Base-by-base conservation (phyloP, 805 yeast genomes). In the Ogataea ganodermae region DNA sequence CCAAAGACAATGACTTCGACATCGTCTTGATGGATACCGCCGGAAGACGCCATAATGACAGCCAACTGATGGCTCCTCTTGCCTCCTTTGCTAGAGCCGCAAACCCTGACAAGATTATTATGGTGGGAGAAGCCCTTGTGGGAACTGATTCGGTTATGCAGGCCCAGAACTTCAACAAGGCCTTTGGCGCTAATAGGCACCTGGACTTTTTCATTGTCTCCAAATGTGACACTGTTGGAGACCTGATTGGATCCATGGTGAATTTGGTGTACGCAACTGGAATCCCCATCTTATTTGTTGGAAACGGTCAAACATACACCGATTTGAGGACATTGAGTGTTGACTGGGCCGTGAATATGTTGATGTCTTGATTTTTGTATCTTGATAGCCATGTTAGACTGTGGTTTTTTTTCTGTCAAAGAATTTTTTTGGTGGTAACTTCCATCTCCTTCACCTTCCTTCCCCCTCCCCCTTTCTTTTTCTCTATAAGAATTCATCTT, bases 51-150 rank as follows among this genome's bases (percentile, higher is more conserved):
- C 99, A 94, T 63, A 89, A 92, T 56, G 97, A 94, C 65, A 86
- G 94, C 14, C 83, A 92, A 48, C 75, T 92, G 52, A 92, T 92
- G 99, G 92, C 97, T 0, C 96, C 97, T 6, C 71, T 92, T 55
- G 95, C 90, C 57, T 89, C 92, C 46, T 92, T 92, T 67, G 98
- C 97, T 14, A 89, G 87, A 59, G 91, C 95, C 42, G 98, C 98
- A 2, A 78, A 89, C 42, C 99, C 98, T 0, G 94, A 92, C 68
- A 92, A 89, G 66, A 92, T 92, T 59, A 91, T 92, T 62, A 94
- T 94, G 98, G 99, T 92, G 16, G 98, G 97, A 35, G 99, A 92
- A 68, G 99, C 99, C 0, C 73, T 92, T 31, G 98, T 92, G 1
- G 99, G 99, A 14, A 91, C 98, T 0, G 99, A 92, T 64, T 89